phyloP scores from a whole-genome alignment of 208 protist species.

The Trypanosoma rangeli region DNA sequence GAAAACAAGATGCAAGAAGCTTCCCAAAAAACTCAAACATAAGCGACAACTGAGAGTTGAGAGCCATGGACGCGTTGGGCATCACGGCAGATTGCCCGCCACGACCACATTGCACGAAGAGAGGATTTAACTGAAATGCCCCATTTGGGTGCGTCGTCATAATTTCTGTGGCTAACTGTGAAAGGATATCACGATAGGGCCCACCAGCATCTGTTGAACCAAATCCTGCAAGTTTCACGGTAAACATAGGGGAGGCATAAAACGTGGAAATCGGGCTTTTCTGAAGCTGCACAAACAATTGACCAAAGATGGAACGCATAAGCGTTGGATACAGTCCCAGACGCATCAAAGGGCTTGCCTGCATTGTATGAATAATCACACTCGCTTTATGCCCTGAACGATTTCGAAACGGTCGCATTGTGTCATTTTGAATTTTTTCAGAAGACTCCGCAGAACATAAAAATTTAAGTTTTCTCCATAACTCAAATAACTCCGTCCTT shows the following conservation, averaged over 20 bases:
- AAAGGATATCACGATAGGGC: slow-evolving; percentile 90
- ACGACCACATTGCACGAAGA: slow-evolving; percentile 81
- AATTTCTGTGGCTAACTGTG: slow-evolving; percentile 86
- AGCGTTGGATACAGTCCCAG: slow-evolving; percentile 68
- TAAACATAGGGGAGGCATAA: slow-evolving; percentile 86
- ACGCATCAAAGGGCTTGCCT: slow-evolving; percentile 55
- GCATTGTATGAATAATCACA: slow-evolving; percentile 89
- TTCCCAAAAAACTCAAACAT: slow-evolving; percentile 94
- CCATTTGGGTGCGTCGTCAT: slow-evolving; percentile 82
- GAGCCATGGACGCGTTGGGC: slow-evolving; percentile 59
- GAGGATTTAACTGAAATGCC: slow-evolving; percentile 84
- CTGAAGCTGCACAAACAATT: slow-evolving; percentile 86
- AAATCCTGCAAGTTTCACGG: slow-evolving; percentile 87
- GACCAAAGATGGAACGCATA: slow-evolving; percentile 83
- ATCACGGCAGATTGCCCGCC: slow-evolving; percentile 63
- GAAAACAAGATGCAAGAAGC: slow-evolving; percentile 92
- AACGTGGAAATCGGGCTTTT: slow-evolving; percentile 64
- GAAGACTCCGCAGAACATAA: slow-evolving; percentile 70
- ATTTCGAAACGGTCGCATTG: slow-evolving; percentile 81
- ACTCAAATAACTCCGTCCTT: slow-evolving; percentile 76
- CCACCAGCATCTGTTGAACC: slow-evolving; percentile 90
- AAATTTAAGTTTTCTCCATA: slow-evolving; percentile 78
- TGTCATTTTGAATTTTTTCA: slow-evolving; percentile 72
- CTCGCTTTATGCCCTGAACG: slow-evolving; percentile 59
- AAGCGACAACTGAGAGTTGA: slow-evolving; percentile 64